These are phyloP conservation scores for Pseudogymnoascus sp. DNA, from an alignment of 2,329 filamentous ascomycete species.

Conservation along the genomic window DNA sequence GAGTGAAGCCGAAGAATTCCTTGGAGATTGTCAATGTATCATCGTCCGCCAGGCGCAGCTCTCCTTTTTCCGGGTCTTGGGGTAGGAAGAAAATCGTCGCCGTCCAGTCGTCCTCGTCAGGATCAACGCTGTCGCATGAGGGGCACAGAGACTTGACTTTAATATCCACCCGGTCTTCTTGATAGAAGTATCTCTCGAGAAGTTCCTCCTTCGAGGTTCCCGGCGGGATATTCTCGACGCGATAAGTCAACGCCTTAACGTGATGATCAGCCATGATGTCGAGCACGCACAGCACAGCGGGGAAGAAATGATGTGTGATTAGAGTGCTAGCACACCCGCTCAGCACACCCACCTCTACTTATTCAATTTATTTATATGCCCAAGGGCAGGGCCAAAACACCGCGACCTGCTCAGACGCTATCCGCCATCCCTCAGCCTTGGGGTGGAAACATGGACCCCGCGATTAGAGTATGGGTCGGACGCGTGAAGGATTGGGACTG, in stretches of 20 bases:
- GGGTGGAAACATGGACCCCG: slow-evolving; percentile 3
- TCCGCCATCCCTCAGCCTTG: background rate
- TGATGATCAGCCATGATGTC: background rate
- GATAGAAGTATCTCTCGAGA: background rate
- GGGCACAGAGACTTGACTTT: slow-evolving; percentile 10
- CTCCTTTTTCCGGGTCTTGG: background rate
- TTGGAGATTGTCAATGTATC: background rate
- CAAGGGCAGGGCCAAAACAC: background rate
- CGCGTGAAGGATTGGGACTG: background rate
- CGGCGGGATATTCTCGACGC: slow-evolving; percentile 12
- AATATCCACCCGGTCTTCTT: slow-evolving; percentile 1
- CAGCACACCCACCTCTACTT: background rate
- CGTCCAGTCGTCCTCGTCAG: slow-evolving; percentile 2
- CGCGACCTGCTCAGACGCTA: background rate
- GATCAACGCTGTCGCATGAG: background rate
- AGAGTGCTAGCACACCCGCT: background rate
- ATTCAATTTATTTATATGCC: slow-evolving; percentile 4
- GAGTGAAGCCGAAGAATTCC: background rate
- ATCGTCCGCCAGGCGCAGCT: background rate
- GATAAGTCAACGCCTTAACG: slow-evolving; percentile 4
- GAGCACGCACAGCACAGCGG: background rate
- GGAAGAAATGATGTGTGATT: background rate
- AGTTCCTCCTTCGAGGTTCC: slow-evolving; percentile 9
- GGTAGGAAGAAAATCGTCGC: background rate
- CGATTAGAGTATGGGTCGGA: background rate